Percentiles rank a stretch among this genome's conserved stretches.
Evolutionary conservation across 1,139 yeast species (phyloP).

Genomic region (Yamadazyma taylorii): DNA sequence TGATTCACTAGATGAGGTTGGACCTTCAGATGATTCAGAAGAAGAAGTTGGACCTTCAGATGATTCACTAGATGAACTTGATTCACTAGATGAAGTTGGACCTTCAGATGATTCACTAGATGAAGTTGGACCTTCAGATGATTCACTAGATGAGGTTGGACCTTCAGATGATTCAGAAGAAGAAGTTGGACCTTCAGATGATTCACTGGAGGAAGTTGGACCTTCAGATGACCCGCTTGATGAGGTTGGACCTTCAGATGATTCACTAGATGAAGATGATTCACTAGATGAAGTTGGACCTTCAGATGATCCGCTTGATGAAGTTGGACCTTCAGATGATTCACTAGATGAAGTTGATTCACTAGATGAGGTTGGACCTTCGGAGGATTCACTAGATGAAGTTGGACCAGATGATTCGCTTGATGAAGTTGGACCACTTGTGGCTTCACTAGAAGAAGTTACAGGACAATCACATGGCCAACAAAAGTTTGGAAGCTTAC

Average conservation of each 20-base stretch:
- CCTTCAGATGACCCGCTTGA: neutral
- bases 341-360: neutral
- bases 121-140: slow-evolving; percentile 3
- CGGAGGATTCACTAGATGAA: slow-evolving; percentile 5
- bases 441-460: slow-evolving; percentile 1
- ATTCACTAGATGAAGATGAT: slow-evolving; percentile 1
- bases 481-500: slow-evolving; percentile 19
- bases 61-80: slow-evolving; percentile 2
- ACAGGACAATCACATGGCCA: slow-evolving; percentile 26
- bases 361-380: neutral
- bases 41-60: slow-evolving; percentile 3
- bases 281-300: neutral
- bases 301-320: slow-evolving; percentile 1
- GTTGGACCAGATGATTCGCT: slow-evolving; percentile 2
- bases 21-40: slow-evolving; percentile 1
- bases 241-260: slow-evolving; percentile 2
- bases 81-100: slow-evolving; percentile 1
- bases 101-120: slow-evolving; percentile 3
- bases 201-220: slow-evolving; percentile 1
- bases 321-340: slow-evolving; percentile 3
- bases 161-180: slow-evolving; percentile 3
- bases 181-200: slow-evolving; percentile 1
- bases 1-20: slow-evolving; percentile 2
- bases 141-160: slow-evolving; percentile 3
- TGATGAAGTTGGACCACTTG: slow-evolving; percentile 1